These are phyloP conservation scores for Boletellus ananiceps DNA, from an alignment of 768 basidiomycete species.

Conservation along the genomic window DNA sequence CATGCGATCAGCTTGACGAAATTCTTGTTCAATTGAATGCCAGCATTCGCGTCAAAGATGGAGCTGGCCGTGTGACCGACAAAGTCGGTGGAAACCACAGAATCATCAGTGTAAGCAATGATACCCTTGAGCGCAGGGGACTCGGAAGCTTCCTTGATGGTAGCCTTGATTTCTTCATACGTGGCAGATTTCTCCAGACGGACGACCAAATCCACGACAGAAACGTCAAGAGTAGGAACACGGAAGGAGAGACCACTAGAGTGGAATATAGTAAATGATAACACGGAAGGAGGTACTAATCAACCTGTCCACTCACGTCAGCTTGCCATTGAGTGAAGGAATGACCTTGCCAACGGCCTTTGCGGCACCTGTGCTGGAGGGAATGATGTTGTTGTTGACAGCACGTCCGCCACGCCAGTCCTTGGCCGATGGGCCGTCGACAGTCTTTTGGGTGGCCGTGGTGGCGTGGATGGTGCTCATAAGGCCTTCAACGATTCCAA, in stretches of 20 bases:
- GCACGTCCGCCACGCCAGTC: constrained; percentile 98
- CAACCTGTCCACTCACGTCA: constrained; percentile 62
- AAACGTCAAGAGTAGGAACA: constrained; percentile 93
- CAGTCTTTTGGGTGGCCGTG: constrained; percentile 93
- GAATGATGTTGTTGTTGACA: constrained; percentile 98
- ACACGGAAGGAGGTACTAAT: constrained; percentile 1
- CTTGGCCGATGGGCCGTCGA: constrained; percentile 91
- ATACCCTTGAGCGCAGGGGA: constrained; percentile 62
- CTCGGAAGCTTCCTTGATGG: constrained; percentile 74
- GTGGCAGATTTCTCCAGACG: constrained; percentile 80
- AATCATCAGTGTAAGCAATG: constrained; percentile 88
- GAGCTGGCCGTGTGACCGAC: constrained; percentile 73
- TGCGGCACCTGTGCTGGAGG: constrained; percentile 97
- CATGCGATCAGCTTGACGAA: constrained; percentile 97
- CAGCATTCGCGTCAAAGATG: constrained; percentile 92
- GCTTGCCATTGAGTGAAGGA: constrained; percentile 92
- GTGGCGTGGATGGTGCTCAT: constrained; percentile 99
- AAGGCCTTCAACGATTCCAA: constrained; percentile 92
- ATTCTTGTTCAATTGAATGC: constrained; percentile 86
- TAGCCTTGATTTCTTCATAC: constrained; percentile 89
- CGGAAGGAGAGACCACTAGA: constrained; percentile 90
- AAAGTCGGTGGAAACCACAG: constrained; percentile 93
- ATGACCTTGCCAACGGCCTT: constrained; percentile 99
- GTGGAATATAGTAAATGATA: neutral
- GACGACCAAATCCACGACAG: constrained; percentile 95